Percentiles rank a stretch among this genome's conserved stretches.
These are phyloP conservation scores for Colletotrichum sp. DNA, from an alignment of 2,329 filamentous ascomycete species.

Conservation along the genomic window DNA sequence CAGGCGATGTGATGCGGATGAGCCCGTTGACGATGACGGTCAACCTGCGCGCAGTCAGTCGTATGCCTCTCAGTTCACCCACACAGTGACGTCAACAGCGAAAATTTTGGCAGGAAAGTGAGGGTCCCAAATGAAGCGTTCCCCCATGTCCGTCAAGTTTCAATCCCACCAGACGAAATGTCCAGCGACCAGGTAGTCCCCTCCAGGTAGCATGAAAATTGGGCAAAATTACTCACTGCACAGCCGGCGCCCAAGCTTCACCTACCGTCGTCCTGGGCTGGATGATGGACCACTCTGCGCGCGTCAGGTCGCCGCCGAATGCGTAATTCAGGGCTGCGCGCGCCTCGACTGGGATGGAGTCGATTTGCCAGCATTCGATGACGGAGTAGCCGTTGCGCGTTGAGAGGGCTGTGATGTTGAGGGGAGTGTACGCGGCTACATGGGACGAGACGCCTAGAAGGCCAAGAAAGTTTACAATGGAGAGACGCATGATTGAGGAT, in stretches of 20 bases:
- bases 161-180: not conserved
- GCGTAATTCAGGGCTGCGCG: constrained; percentile 34
- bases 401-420: constrained; percentile 47
- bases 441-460: not conserved
- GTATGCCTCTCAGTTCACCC: not conserved
- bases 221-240: constrained; percentile 28
- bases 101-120: not conserved
- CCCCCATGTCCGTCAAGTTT: not conserved
- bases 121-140: not conserved
- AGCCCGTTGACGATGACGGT: constrained; percentile 36
- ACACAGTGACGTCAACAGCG: not conserved
- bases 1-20: constrained; percentile 34
- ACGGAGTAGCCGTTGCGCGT: constrained; percentile 40
- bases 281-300: constrained; percentile 34
- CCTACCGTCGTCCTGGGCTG: constrained; percentile 32
- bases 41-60: constrained; percentile 23
- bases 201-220: not conserved
- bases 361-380: constrained; percentile 52
- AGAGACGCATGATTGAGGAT: not conserved
- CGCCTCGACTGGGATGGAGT: constrained; percentile 24
- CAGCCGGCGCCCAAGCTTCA: constrained; percentile 36
- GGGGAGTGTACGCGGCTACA: constrained; percentile 5
- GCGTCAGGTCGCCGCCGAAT: constrained; percentile 29
- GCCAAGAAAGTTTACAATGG: not conserved
- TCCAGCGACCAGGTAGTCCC: not conserved